Base-by-base conservation (phyloP, 2,329 filamentous ascomycete species). In the Calonectria pseudoreteaudii region DNA sequence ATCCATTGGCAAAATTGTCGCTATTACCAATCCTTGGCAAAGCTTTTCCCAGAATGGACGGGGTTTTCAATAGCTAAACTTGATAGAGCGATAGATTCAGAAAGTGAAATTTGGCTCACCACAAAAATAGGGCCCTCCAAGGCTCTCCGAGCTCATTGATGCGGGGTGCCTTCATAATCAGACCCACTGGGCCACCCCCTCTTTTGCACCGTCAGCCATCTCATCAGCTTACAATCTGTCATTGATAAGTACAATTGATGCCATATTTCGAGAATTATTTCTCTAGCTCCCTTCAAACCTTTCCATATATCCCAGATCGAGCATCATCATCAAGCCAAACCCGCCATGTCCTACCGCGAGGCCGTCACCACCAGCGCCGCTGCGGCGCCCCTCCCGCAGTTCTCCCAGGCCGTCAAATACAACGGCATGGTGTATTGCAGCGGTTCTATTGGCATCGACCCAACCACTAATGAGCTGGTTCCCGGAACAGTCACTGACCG, bases 341-440 rank as follows among this genome's bases (percentile, higher is more conserved):
- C 31, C 36, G 28, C 23, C 13, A 62, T 62, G 56, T 62, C 56
- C 18, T 62, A 41, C 56, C 56, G 56, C 14, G 56, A 62, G 20
- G 36, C 65, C 30, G 65, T 67, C 18, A 28, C 31, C 20, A 67
- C 65, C 5, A 52, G 31, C 11, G 65, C 72, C 0, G 77, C 77
- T 13, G 76, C 76, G 1, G 41, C 76, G 0, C 76, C 90, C 87
- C 82, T 90, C 47, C 88, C 89, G 0, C 88, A 91, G 78, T 89
- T 91, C 82, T 90, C 88, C 1, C 89, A 93, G 79, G 91, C 90
- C 49, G 86, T 92, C 78, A 86, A 91, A 76, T 88, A 88, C 82
- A 91, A 91, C 78, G 92, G 91, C 78, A 90, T 93, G 81, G 90
- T 94, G 30, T 94, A 93, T 85, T 93, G 92, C 85, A 93, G 91